Base-by-base conservation (phyloP, 2,329 filamentous ascomycete species). In the Sordariomycetes sp. region DNA sequence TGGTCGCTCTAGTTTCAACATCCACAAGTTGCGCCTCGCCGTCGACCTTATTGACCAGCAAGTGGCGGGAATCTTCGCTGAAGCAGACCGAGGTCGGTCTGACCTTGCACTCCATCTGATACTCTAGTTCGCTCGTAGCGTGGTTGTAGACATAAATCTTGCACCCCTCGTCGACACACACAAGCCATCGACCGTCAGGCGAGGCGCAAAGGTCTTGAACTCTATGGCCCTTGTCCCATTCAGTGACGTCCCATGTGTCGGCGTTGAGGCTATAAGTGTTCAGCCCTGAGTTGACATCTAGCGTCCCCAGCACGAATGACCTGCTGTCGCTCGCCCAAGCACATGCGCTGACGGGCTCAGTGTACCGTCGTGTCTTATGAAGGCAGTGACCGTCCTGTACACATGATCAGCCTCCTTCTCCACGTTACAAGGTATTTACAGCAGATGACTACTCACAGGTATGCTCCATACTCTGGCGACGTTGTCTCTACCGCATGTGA, bases 131-230 rank as follows among this genome's bases (percentile, higher is more conserved):
- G 28, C 77, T 74, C 7, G 79, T 84, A n/a, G 61, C 47, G 42
- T 85, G 80, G 47, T 95, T 83, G 61, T 88, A 96, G 9, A 95
- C 77, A 45, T 88, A 74, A 23, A 96, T 73, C 27, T 74, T 76
- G 35, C 70, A 70, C 36, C 78, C 68, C 20, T 79, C 71, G 38
- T 86, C 82, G 39, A 88, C 81, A 0, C 84, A 82, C 3, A 93
- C 82, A 17, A 98, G 69, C 51, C 84, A 81, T 38, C 72, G 73
- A 3, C 87, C 87, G 48, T 95, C 80, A 0, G 75, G 71, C 2
- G 86, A 92, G 36, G 94, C 75, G n/a, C 81, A 81, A 31, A 94
- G 67, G 50, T 94, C 88, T 47, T 93, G 81, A 5, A 93, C 80
- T 32, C 92, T 73, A 48, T 88, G 80, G 30, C 70, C 73, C 35